Conservation (phyloP, 2,329 filamentous ascomycete species). For the Exophiala xenobiotica region DNA sequence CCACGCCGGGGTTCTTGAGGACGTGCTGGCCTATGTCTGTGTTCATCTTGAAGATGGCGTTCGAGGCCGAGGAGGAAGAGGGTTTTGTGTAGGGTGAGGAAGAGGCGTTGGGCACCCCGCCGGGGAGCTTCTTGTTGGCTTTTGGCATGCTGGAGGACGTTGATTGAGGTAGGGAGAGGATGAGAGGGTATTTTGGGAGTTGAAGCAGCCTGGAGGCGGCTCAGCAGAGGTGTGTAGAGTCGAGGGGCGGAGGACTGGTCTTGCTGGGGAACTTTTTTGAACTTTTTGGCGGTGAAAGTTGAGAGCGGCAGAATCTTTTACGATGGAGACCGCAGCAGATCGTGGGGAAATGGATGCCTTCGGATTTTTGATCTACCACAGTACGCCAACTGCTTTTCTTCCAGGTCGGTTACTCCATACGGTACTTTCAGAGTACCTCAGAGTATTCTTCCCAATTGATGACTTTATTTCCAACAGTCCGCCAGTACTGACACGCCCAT, state of each 20-base stretch:
- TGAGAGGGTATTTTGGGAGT: no score
- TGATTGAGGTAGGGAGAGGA: no score
- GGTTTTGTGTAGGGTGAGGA: not conserved
- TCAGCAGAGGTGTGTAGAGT: no score
- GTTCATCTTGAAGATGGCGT: conserved; percentile 98
- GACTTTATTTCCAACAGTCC: not conserved
- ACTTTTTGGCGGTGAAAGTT: conserved; percentile 24
- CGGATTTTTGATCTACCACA: no score
- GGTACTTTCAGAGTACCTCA: no score
- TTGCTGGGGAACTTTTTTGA: no score
- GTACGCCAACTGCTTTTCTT: no score
- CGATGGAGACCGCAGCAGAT: not conserved
- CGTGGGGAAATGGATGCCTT: not conserved
- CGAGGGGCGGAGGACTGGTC: no score
- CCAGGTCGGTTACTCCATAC: no score
- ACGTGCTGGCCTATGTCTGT: conserved; percentile 88
- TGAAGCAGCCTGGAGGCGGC: no score
- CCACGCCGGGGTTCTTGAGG: conserved; percentile 85
- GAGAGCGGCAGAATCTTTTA: conserved; percentile 20
- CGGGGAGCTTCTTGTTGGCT: conserved; percentile 54
- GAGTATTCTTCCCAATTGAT: no score
- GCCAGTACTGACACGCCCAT: not conserved
- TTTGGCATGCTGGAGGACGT: conserved; percentile 57
- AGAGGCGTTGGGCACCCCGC: conserved; percentile 23
- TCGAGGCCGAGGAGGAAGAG: conserved; percentile 42